Percentiles rank a stretch among this genome's conserved stretches.
phyloP scores from a whole-genome alignment of 1,284 basidiomycete species.

The Filobasidium uniguttulatum region DNA sequence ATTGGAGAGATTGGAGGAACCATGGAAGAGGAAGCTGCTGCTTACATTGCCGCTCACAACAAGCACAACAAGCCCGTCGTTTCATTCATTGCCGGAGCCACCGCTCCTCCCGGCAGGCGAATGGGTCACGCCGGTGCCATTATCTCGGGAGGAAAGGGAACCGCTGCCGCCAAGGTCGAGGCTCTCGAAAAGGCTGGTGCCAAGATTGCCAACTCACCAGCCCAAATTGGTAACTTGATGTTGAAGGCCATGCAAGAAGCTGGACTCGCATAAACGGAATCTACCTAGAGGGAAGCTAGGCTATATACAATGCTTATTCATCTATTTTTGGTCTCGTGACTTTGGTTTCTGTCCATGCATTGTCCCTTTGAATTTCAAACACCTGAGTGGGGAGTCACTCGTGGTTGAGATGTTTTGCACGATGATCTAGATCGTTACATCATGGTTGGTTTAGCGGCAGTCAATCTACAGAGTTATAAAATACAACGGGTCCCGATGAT shows the following conservation, averaged over 20 bases:
- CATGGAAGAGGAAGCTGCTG: slow-evolving; percentile 99
- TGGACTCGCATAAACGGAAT: slow-evolving; percentile 53
- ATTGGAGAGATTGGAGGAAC: slow-evolving; percentile 98
- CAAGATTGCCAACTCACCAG: slow-evolving; percentile 90
- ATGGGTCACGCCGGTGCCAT: slow-evolving; percentile 99
- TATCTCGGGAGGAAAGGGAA: slow-evolving; percentile 94
- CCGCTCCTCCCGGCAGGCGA: slow-evolving; percentile 89
- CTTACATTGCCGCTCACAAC: slow-evolving; percentile 87
- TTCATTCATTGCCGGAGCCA: slow-evolving; percentile 93
- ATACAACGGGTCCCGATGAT: background rate
- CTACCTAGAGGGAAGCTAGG: too few relatives aligned
- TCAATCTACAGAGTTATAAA: too few relatives aligned
- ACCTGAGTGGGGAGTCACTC: too few relatives aligned
- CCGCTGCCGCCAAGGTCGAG: slow-evolving; percentile 86
- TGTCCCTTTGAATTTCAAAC: too few relatives aligned
- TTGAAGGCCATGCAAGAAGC: slow-evolving; percentile 76
- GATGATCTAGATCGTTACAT: too few relatives aligned
- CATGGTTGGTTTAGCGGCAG: too few relatives aligned
- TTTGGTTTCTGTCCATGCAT: too few relatives aligned
- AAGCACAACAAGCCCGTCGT: slow-evolving; percentile 93
- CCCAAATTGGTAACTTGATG: slow-evolving; percentile 78
- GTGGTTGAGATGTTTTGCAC: too few relatives aligned
- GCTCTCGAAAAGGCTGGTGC: slow-evolving; percentile 90
- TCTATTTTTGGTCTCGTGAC: too few relatives aligned
- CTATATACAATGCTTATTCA: too few relatives aligned